Percentiles rank a stretch among this genome's conserved stretches.
Evolutionary conservation across 345 rosid species (phyloP).

Genomic region (Microcos paniculata): DNA sequence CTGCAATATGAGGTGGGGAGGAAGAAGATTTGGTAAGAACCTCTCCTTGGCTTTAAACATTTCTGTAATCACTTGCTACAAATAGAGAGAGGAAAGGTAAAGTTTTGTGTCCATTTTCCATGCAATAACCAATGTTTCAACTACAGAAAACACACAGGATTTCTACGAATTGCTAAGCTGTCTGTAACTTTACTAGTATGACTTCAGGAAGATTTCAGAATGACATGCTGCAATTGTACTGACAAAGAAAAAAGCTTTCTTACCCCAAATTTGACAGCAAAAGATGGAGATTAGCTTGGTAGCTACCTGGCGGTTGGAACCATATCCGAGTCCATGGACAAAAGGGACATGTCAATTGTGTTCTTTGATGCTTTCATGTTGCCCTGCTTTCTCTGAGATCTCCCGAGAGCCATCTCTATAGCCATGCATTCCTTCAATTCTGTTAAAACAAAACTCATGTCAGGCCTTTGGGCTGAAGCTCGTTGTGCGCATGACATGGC

Average conservation of each 20-base stretch:
- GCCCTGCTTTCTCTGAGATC: not conserved
- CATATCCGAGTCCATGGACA: not conserved
- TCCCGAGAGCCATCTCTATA: slow-evolving; percentile 10
- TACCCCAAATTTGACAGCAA: too few relatives aligned
- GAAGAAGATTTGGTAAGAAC: not conserved
- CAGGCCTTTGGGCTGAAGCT: slow-evolving; percentile 25
- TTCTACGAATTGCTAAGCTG: too few relatives aligned
- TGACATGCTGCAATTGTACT: not conserved
- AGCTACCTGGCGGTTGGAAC: too few relatives aligned
- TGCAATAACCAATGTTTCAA: too few relatives aligned
- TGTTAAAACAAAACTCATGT: slow-evolving; percentile 21
- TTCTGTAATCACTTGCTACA: not conserved
- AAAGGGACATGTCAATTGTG: not conserved
- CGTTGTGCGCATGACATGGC: not conserved
- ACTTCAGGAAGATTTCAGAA: too few relatives aligned
- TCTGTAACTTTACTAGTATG: too few relatives aligned
- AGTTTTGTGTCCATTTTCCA: too few relatives aligned
- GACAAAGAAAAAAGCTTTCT: not conserved
- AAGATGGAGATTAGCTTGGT: too few relatives aligned
- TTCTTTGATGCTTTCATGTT: not conserved
- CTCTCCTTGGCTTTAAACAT: not conserved
- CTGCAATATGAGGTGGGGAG: too few relatives aligned
- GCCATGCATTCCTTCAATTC: slow-evolving; percentile 29
- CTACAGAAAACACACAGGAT: too few relatives aligned
- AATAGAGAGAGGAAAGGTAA: too few relatives aligned